Conservation (phyloP, 164 flowering plant genomes). For the Amborella trichopoda region DNA sequence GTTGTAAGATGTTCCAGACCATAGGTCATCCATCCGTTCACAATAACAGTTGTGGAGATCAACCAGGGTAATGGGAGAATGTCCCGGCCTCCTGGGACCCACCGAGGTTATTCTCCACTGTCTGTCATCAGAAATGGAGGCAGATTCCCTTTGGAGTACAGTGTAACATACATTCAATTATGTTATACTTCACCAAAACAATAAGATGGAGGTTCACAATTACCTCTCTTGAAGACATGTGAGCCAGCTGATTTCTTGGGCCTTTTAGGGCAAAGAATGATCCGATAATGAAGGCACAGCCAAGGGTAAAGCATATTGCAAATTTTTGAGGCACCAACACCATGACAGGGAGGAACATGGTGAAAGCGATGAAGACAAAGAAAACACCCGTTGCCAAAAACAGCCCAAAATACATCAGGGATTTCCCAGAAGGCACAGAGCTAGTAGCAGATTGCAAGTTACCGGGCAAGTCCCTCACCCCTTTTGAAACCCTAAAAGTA, state of each 20-base stretch:
- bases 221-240: conserved; percentile 95
- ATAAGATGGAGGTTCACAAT: neutral
- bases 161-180: too few relatives aligned
- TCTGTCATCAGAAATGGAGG: too few relatives aligned
- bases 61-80: too few relatives aligned
- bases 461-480: conserved; percentile 83
- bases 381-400: conserved; percentile 77
- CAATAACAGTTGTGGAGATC: too few relatives aligned
- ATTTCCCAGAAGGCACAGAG: conserved; percentile 75
- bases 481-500: conserved; percentile 69
- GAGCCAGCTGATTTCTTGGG: conserved; percentile 77
- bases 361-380: conserved; percentile 86
- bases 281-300: conserved; percentile 73
- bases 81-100: neutral
- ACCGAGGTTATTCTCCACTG: neutral
- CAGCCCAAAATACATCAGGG: conserved; percentile 86
- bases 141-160: too few relatives aligned
- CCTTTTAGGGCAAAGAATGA: conserved; percentile 89
- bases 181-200: too few relatives aligned
- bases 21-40: too few relatives aligned
- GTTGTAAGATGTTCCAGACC: too few relatives aligned
- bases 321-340: conserved; percentile 96
- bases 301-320: conserved; percentile 88
- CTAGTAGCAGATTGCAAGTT: conserved; percentile 80
- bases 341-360: conserved; percentile 95